Evolutionary conservation across 768 basidiomycete genomes (phyloP), one percentile per base, ranked within the genome.

Genomic region (Suillus luteus): DNA sequence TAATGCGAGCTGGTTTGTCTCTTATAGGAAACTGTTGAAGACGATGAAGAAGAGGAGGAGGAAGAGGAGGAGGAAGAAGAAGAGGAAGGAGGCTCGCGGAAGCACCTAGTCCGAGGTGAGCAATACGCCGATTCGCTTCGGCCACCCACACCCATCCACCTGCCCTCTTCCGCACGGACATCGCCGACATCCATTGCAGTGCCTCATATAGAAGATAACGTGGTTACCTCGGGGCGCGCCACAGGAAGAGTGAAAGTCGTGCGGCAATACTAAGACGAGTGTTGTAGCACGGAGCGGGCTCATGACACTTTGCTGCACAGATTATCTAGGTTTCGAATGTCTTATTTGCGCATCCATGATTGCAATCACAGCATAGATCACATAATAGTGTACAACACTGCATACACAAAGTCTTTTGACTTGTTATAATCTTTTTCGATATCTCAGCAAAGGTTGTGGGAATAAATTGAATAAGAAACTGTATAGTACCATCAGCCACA

Each of bases 401-500:
- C 51, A 38, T 61, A 65, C 38, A 58, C 54, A 22, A 24, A 4
- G 31, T 31, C 3, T 11, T 41, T 19, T 41, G 40, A 27, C 24
- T 22, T n/a, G 55, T 24, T 49, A 19, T 54, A 54, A 54, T 54
- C 19, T 19, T 54, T 33, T 27, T 49, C 17, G 27, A 27, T 27
- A 27, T 27, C 27, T 27, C 27, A 27, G 27, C 9, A 52, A 31
- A 12, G 33, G 33, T 4, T 64, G 64, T 72, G 70, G 65, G 71
- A 75, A 60, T 38, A 10, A 5, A 1, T 5, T 77, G 68, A 60
- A 65, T 71, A 59, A 55, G 65, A 62, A 81, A 82, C 87, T 89
- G 73, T 86, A 86, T 76, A 89, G 85, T n/a, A 76, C 75, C 75
- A 70, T 68, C 73, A 86, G 85, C 85, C 85, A 82, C 66, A 59